These are phyloP conservation scores for Mortierella claussenii DNA, from an alignment of 192 early-diverging fungal genomes.

Conservation along the genomic window DNA sequence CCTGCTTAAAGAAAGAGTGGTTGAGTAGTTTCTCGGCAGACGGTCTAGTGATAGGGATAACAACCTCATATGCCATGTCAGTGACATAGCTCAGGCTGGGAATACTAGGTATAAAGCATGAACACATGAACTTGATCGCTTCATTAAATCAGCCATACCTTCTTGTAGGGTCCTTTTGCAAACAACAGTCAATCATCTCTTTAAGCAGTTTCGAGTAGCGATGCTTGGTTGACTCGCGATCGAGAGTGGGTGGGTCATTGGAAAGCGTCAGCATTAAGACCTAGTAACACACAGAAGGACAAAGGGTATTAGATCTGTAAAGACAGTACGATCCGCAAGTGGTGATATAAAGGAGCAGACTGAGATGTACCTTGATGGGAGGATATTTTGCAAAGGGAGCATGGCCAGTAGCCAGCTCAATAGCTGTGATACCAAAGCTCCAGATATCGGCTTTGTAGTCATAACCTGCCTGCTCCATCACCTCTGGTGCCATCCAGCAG, in stretches of 20 bases:
- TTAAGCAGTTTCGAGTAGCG: constrained; percentile 83
- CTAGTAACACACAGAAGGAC: constrained; percentile 34
- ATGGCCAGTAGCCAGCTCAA: constrained; percentile 88
- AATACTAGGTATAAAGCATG: neutral
- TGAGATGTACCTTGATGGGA: constrained; percentile 75
- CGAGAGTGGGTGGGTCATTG: constrained; percentile 87
- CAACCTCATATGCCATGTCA: no score
- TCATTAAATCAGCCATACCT: constrained; percentile 53
- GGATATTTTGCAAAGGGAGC: constrained; percentile 91
- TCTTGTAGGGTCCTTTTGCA: constrained; percentile 82
- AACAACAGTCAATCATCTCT: constrained; percentile 87
- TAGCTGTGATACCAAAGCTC: constrained; percentile 90
- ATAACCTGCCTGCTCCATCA: constrained; percentile 93
- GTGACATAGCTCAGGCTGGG: neutral
- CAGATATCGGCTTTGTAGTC: constrained; percentile 93
- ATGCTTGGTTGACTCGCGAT: constrained; percentile 76
- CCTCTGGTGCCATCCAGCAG: constrained; percentile 81
- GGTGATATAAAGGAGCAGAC: no score
- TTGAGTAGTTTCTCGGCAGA: constrained; percentile 78
- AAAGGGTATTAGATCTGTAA: neutral
- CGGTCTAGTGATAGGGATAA: constrained; percentile 61
- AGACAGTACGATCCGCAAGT: no score
- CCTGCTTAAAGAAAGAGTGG: constrained; percentile 84
- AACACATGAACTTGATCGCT: neutral
- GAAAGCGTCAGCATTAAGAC: constrained; percentile 90